These are phyloP conservation scores for Saxispiralis lemnorum DNA, from an alignment of 495 filamentous ascomycete genomes.

Conservation along the genomic window DNA sequence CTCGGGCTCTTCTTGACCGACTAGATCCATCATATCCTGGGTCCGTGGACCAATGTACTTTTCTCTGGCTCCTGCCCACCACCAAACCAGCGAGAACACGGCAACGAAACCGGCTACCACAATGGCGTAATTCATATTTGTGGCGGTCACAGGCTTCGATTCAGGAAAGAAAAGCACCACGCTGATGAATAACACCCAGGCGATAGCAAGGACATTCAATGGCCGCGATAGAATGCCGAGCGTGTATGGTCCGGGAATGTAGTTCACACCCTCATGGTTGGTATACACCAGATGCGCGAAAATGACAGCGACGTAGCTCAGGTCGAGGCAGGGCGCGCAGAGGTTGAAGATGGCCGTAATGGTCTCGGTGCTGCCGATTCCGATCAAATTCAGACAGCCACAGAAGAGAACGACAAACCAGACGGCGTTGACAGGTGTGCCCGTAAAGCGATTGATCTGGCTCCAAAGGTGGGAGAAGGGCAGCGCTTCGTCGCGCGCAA, in stretches of 20 bases:
- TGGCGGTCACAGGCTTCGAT: constrained; percentile 38
- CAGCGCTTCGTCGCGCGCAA: constrained; percentile 50
- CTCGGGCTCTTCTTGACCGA: constrained; percentile 8
- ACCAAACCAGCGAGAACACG: constrained; percentile 45
- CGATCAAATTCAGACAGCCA: constrained; percentile 43
- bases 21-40: constrained; percentile 14
- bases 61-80: constrained; percentile 39
- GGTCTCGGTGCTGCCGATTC: constrained; percentile 49
- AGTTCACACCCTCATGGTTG: constrained; percentile 29
- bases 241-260: constrained; percentile 47
- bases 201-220: constrained; percentile 42
- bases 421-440: constrained; percentile 50
- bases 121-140: constrained; percentile 59
- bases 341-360: constrained; percentile 54
- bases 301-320: constrained; percentile 53
- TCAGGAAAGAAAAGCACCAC: constrained; percentile 51
- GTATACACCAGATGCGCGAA: constrained; percentile 45
- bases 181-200: constrained; percentile 52
- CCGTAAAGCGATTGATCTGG: constrained; percentile 38
- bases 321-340: constrained; percentile 50
- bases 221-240: constrained; percentile 42
- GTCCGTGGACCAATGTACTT: constrained; percentile 17
- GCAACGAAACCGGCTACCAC: constrained; percentile 47
- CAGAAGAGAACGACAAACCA: constrained; percentile 55
- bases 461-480: constrained; percentile 49